phyloP scores from a whole-genome alignment of 2,329 filamentous ascomycete genomes.

The Dactylellina cionopaga region DNA sequence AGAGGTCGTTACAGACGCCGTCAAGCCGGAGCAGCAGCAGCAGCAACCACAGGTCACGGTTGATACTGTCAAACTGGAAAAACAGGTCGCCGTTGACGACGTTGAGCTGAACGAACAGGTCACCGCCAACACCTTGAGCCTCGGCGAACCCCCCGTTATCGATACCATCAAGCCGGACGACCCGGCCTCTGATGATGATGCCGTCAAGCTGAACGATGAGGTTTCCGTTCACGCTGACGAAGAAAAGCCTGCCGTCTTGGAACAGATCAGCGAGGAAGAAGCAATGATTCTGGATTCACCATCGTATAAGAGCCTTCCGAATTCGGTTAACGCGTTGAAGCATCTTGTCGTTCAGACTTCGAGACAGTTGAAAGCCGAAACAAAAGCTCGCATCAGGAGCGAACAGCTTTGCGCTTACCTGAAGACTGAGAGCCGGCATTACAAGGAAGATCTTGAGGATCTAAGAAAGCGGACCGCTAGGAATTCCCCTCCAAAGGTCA shows the following conservation, averaged over 20 bases:
- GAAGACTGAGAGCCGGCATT: conserved; percentile 2
- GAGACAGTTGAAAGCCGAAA: conserved; percentile 20
- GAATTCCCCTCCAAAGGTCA: too few species aligned
- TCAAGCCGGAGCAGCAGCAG: too few species aligned
- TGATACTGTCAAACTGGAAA: too few species aligned
- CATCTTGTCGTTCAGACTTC: conserved; percentile 13
- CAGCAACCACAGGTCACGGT: too few species aligned
- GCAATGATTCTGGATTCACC: conserved; percentile 10
- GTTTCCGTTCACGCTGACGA: too few species aligned
- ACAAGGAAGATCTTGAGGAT: background rate
- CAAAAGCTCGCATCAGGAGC: background rate
- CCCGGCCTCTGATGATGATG: conserved; percentile 5
- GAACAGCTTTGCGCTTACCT: conserved; percentile 8
- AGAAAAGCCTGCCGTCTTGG: background rate
- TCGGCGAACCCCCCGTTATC: too few species aligned
- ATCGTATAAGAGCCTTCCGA: conserved; percentile 14
- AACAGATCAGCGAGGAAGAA: conserved; percentile 26
- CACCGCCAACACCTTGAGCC: too few species aligned
- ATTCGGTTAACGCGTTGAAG: conserved; percentile 19
- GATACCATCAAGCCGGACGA: background rate
- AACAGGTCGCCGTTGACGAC: too few species aligned
- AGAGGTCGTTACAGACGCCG: too few species aligned
- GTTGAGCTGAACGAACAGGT: too few species aligned
- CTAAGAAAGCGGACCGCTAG: too few species aligned
- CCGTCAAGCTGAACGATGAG: too few species aligned